Conservation (phyloP, 148 eudicot genomes). For the Beta vulgaris region DNA sequence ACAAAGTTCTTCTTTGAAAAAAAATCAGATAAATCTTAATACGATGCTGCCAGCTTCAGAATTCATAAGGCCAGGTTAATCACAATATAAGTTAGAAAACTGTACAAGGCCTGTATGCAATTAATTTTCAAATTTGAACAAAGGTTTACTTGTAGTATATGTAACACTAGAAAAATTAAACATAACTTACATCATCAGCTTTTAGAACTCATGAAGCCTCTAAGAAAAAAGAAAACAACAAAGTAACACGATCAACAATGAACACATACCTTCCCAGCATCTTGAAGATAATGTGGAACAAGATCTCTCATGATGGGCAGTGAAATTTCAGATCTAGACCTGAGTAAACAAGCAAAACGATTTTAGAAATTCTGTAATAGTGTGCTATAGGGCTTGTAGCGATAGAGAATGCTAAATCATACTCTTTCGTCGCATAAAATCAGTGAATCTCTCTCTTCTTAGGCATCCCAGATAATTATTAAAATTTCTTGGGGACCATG, state of each 20-base stretch:
- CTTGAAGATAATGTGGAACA: slow-evolving; percentile 98
- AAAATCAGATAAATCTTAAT: too few relatives aligned
- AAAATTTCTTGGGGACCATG: too few relatives aligned
- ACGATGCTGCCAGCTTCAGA: background rate
- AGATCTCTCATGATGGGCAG: slow-evolving; percentile 88
- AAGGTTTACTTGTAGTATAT: background rate
- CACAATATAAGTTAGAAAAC: background rate
- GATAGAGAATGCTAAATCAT: background rate
- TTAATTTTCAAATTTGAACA: background rate
- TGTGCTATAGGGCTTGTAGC: background rate
- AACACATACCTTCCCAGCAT: slow-evolving; percentile 68
- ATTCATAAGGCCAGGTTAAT: background rate
- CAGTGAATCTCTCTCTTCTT: too few relatives aligned
- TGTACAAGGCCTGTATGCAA: background rate
- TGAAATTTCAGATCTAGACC: slow-evolving; percentile 84
- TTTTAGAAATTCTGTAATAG: slow-evolving; percentile 9
- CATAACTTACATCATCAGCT: background rate
- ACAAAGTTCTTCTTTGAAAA: too few relatives aligned
- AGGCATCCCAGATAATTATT: too few relatives aligned
- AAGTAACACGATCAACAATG: background rate
- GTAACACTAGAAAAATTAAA: background rate
- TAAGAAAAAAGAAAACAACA: background rate
- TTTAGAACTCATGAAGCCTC: background rate
- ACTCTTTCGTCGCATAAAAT: background rate
- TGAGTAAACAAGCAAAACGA: slow-evolving; percentile 28